Conservation (phyloP, 1,284 basidiomycete species). For the Microbotryum scabiosae region DNA sequence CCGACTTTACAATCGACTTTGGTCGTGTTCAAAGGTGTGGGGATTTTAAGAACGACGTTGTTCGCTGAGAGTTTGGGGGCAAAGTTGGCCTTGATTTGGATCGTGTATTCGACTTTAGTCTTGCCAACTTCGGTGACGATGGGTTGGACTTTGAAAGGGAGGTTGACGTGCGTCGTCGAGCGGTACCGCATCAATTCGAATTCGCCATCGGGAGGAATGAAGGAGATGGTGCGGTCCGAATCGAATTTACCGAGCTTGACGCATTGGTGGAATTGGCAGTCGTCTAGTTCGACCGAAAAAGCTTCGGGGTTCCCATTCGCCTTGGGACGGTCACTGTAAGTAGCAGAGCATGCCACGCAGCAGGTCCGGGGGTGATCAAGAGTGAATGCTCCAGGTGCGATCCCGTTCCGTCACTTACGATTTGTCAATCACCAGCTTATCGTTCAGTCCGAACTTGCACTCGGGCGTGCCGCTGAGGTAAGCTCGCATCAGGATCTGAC, state of each 20-base stretch:
- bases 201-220: slow-evolving; percentile 96
- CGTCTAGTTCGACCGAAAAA: slow-evolving; percentile 80
- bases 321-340: too few species aligned
- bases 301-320: slow-evolving; percentile 23
- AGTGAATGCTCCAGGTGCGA: background rate
- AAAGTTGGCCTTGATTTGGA: slow-evolving; percentile 83
- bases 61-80: slow-evolving; percentile 86
- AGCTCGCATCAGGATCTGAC: slow-evolving; percentile 95
- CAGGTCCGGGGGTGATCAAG: background rate
- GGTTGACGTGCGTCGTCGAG: slow-evolving; percentile 87
- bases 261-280: slow-evolving; percentile 98
- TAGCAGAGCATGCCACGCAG: background rate
- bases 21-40: slow-evolving; percentile 90
- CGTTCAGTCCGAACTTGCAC: slow-evolving; percentile 96
- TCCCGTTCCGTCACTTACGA: slow-evolving; percentile 4
- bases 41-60: slow-evolving; percentile 84
- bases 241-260: slow-evolving; percentile 92
- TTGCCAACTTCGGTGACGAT: slow-evolving; percentile 90
- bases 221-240: slow-evolving; percentile 82
- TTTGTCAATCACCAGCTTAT: slow-evolving; percentile 86
- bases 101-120: slow-evolving; percentile 79
- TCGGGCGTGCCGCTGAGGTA: slow-evolving; percentile 93
- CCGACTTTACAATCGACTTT: slow-evolving; percentile 82
- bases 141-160: slow-evolving; percentile 82
- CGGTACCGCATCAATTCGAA: slow-evolving; percentile 99